Base-by-base conservation (phyloP, 2,329 filamentous ascomycete species). In the Aureobasidium sp. region DNA sequence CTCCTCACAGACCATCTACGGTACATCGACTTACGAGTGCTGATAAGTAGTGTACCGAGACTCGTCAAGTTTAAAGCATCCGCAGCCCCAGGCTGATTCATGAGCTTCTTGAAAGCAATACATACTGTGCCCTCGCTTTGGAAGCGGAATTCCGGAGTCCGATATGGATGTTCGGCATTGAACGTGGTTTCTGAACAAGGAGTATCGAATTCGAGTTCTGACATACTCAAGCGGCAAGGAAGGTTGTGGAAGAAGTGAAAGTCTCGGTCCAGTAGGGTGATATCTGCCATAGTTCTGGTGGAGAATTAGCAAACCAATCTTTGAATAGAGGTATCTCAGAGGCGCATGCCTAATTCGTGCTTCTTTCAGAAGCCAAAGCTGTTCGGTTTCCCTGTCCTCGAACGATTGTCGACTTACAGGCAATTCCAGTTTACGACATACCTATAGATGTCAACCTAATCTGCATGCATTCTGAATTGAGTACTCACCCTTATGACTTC, bases 171-270 rank as follows among this genome's bases (percentile, higher is more conserved):
- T 8, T 47, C 23, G 6, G 50, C 58, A 50, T 58, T 56, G 63
- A 67, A 67, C 11, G 66, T 36, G 2, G 59, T 13, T 29, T 67
- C 66, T 33, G 60, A 38, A 47, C 56, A 67, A 2, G 66, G 66
- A 10, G 65, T 56, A 36, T 67, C 66, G 42, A 63, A 67, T 20
- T 63, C 50, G 42, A 67, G 59, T 40, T 67, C 66, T 18, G 62
- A 51, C 18, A 63, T 55, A 23, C 43, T 55, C 16, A 66, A 43
- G 4, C 63, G 54, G 42, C 66, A 62, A 23, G 66, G 63, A 27
- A 48, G 65, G 36, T 66, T 66, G 40, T 67, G 66, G 25, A 65
- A 67, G 56, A 67, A 66, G 13, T 59, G 42, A 38, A 67, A 66
- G 8, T 63, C 66, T 23, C 63, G 31, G 40, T 67, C 66, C 20